Evolutionary conservation across 768 basidiomycete species (phyloP), one percentile per base, ranked within the genome.

Genomic region (Baorangia bicolor): DNA sequence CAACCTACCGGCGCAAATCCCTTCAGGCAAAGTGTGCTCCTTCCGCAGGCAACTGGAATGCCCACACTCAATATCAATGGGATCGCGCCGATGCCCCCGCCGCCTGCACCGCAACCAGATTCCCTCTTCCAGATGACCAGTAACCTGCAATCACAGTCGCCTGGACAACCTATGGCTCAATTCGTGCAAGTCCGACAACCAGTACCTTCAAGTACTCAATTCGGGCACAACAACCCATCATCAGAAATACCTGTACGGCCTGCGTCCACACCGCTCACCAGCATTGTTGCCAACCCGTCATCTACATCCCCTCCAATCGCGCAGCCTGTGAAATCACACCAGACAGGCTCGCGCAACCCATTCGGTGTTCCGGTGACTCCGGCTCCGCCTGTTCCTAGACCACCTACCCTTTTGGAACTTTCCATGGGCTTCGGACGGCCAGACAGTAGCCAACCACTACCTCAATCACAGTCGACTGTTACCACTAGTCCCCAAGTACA

Each of bases 281-380:
- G 76, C 18, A 64, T 76, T 35, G 64, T 61, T 31, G 43, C 59
- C 45, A 56, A 53, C 6, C 63, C 64, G 52, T 66, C 51, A 40
- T 63, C 68, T 30, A 64, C 66, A 7, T 74, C 79, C 7, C 80
- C 80, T 5, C 78, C 80, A 35, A 60, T 75, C 4, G 76, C 79
- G 3, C 84, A 87, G 64, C 84, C 86, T 8, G 80, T 98, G 27
- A 86, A 84, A 63, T 80, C 94, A 7, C 95, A 98, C 69, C 85
- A 89, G 69, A 99, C 97, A 4, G 96, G 97, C 27, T 92, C 92
- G 8, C 86, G 85, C 62, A 99, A 99, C 78, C 97, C 97, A 4
- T 99, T 99, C 60, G 95, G 94, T 7, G 82, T 84, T 30, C 83
- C 90, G 5, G 77, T 81, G 6, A 78, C 80, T 10, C 74, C 83